These are phyloP conservation scores for Phycomyces nitens DNA, from an alignment of 192 early-diverging fungal genomes.

Conservation along the genomic window DNA sequence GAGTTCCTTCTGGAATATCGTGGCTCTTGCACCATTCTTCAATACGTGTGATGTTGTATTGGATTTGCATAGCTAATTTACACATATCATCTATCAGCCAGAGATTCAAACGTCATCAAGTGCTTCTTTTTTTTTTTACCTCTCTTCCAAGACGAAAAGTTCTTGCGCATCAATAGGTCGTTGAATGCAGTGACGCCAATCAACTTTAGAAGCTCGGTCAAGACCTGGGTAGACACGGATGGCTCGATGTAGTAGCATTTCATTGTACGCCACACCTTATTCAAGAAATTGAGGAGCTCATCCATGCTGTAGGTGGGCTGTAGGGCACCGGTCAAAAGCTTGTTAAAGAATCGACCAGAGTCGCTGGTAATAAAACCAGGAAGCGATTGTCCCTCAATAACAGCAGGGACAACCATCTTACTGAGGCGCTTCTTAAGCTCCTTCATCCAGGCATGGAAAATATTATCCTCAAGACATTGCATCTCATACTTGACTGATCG, in stretches of 20 bases:
- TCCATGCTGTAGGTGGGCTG: slow-evolving; percentile 88
- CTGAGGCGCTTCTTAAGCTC: slow-evolving; percentile 91
- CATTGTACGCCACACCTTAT: slow-evolving; percentile 92
- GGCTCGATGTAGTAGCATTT: slow-evolving; percentile 96
- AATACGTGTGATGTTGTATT: slow-evolving; percentile 95
- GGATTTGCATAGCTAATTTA: slow-evolving; percentile 85
- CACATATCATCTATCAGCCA: no score
- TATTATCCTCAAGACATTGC: slow-evolving; percentile 89
- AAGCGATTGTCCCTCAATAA: slow-evolving; percentile 95
- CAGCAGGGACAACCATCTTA: slow-evolving; percentile 94
- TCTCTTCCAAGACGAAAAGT: slow-evolving; percentile 99
- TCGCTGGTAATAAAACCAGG: slow-evolving; percentile 94
- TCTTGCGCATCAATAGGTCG: slow-evolving; percentile 95
- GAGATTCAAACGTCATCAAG: no score
- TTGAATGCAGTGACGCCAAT: slow-evolving; percentile 96
- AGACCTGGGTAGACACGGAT: slow-evolving; percentile 86
- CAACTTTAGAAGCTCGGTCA: slow-evolving; percentile 91
- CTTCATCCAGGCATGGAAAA: slow-evolving; percentile 97
- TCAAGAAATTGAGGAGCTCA: slow-evolving; percentile 90
- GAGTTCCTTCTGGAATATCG: slow-evolving; percentile 80
- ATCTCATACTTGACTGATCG: slow-evolving; percentile 86
- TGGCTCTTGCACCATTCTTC: slow-evolving; percentile 99
- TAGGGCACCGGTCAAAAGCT: slow-evolving; percentile 73
- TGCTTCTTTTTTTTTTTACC: slow-evolving; percentile 51
- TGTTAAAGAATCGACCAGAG: slow-evolving; percentile 83